Evolutionary conservation across 1,284 basidiomycete genomes (phyloP), one percentile per base, ranked within the genome.

Genomic region (Singerocomus rubriflavus): DNA sequence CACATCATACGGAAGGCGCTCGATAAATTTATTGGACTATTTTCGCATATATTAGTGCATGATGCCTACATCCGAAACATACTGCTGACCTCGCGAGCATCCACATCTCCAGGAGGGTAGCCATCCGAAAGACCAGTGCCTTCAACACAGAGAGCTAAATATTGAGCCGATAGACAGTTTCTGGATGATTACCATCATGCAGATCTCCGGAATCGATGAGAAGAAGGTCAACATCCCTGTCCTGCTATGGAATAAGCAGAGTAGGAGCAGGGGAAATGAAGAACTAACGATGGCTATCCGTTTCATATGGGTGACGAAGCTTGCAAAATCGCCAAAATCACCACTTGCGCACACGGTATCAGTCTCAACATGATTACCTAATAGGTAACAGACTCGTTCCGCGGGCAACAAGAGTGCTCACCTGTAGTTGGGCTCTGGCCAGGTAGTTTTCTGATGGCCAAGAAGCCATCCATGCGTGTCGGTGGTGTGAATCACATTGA

Each of bases 281-380:
- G 13, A 31, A 68, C 77, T 40, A 55, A 80, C 79, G 39, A 73
- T 52, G 2, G 91, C 88, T 39, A 85, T 74, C 40, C 77, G 60
- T 64, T 92, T 89, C 88, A 93, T 91, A 57, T 90, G 88, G 5
- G 76, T 63, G 13, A 91, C 87, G 57, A 93, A 94, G 16, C 84
- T 88, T 26, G 87, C 77, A 64, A 92, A 90, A 53, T 89, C 85
- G 9, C 91, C 91, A 36, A 88, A 80, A 62, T 88, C 84, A 16
- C 85, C 91, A 57, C 84, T 78, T 78, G 41, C 26, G 5, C 17
- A 45, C 11, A n/a, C 8, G 21, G 21, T 40, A 29, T 62, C 34
- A 61, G 40, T 11, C 3, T 49, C 31, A 12, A 33, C 32, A 32
- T 29, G 16, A 26, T 32, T n/a, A 4, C 21, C 2, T 16, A 46